phyloP scores from a whole-genome alignment of 78 protist species.

The Dictyostelium citrinum region DNA sequence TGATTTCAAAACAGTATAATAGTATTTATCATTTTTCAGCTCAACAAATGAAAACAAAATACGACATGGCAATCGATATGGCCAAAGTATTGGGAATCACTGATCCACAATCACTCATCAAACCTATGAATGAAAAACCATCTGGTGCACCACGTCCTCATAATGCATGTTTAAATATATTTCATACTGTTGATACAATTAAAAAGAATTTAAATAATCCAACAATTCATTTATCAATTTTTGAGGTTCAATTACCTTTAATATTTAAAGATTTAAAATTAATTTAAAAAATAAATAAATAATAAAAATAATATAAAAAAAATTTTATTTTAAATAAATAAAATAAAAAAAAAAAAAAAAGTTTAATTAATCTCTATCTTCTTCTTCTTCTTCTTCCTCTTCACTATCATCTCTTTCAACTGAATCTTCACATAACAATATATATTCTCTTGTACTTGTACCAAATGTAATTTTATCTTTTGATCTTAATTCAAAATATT shows the following conservation, averaged over 20 bases:
- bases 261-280: neutral
- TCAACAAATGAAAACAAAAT: slow-evolving; percentile 11
- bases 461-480: slow-evolving; percentile 89
- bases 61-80: slow-evolving; percentile 45
- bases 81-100: neutral
- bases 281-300: neutral
- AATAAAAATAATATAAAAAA: neutral
- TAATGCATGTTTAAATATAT: slow-evolving; percentile 14
- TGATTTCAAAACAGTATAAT: neutral
- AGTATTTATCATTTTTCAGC: slow-evolving; percentile 44
- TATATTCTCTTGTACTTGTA: slow-evolving; percentile 86
- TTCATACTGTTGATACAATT: neutral
- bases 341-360: no score
- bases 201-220: neutral
- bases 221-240: neutral
- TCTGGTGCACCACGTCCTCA: slow-evolving; percentile 58
- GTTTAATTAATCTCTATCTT: neutral
- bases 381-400: neutral
- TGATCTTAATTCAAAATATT: slow-evolving; percentile 82
- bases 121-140: neutral
- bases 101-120: neutral
- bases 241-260: neutral
- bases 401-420: neutral
- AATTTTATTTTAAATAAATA: neutral
- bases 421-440: slow-evolving; percentile 76